Evolutionary conservation across 1,284 basidiomycete species (phyloP).

Genomic region (Malassezia yamatoensis): DNA sequence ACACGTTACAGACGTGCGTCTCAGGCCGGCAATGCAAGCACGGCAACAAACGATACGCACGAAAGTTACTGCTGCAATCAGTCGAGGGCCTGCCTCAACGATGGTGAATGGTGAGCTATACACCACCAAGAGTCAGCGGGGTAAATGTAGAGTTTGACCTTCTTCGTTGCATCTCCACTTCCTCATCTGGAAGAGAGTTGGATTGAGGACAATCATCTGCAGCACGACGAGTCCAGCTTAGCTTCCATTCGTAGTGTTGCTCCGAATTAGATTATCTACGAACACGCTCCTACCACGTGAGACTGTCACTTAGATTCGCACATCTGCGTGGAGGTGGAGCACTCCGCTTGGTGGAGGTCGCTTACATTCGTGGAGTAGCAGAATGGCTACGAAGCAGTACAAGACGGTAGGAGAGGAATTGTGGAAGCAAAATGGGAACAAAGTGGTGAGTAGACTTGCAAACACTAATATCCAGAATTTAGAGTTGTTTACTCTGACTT

Average conservation of each 20-base stretch:
- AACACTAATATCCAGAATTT: constrained; percentile 55
- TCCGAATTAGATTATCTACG: neutral
- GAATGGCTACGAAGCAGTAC: constrained; percentile 34
- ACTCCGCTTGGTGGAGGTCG: neutral
- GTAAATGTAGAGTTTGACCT: constrained; percentile 30
- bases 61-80: neutral
- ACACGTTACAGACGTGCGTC: neutral
- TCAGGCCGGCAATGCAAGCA: neutral
- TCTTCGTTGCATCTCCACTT: no score
- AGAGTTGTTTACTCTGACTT: constrained; percentile 91
- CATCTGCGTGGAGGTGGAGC: neutral
- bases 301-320: neutral
- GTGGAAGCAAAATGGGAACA: constrained; percentile 47
- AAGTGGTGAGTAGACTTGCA: constrained; percentile 29
- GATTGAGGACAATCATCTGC: neutral
- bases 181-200: no score
- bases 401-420: constrained; percentile 42
- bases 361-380: no score
- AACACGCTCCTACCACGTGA: neutral
- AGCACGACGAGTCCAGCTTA: neutral
- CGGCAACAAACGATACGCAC: neutral
- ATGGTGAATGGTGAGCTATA: constrained; percentile 13
- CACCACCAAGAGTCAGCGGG: constrained; percentile 41
- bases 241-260: neutral
- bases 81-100: constrained; percentile 3